phyloP scores from a whole-genome alignment of 164 flowering plant species.

The Platanus orientalis region DNA sequence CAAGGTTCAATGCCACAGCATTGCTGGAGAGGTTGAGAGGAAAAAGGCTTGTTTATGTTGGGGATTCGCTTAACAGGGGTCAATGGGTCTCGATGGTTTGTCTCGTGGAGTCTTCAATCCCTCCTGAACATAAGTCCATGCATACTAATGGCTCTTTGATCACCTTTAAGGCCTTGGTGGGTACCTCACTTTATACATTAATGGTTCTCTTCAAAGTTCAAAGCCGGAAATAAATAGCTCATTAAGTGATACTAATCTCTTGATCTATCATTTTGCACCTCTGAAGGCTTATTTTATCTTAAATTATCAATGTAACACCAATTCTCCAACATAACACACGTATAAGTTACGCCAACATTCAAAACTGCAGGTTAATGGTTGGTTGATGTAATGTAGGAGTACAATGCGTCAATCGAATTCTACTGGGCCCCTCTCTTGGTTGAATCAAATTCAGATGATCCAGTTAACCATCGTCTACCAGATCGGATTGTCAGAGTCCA shows the following conservation, averaged over 20 bases:
- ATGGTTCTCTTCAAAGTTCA: too few species aligned
- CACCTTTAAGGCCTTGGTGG: slow-evolving; percentile 56
- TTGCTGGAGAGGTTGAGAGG: slow-evolving; percentile 70
- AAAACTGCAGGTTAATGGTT: too few species aligned
- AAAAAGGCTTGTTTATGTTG: slow-evolving; percentile 80
- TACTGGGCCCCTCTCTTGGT: too few species aligned
- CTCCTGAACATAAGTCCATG: slow-evolving; percentile 40
- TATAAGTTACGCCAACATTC: too few species aligned
- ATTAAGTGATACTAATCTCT: too few species aligned
- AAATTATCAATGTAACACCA: too few species aligned
- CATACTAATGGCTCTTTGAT: slow-evolving; percentile 51
- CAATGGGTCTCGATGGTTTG: slow-evolving; percentile 94
- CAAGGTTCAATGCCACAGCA: slow-evolving; percentile 81
- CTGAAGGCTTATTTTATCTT: too few species aligned
- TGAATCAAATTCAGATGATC: slow-evolving; percentile 5
- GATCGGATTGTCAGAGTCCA: slow-evolving; percentile 50
- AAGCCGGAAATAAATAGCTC: too few species aligned
- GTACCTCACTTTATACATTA: slow-evolving; percentile 17
- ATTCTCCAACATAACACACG: too few species aligned
- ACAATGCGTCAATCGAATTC: too few species aligned
- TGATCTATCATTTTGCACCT: too few species aligned
- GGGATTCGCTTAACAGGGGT: slow-evolving; percentile 79
- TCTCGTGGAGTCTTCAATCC: slow-evolving; percentile 44
- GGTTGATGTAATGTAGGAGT: too few species aligned
- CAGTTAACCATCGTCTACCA: slow-evolving; percentile 43